Percentiles rank a stretch among this genome's conserved stretches.
phyloP scores from a whole-genome alignment of 768 basidiomycete genomes.

The Tephrocybe sp. region DNA sequence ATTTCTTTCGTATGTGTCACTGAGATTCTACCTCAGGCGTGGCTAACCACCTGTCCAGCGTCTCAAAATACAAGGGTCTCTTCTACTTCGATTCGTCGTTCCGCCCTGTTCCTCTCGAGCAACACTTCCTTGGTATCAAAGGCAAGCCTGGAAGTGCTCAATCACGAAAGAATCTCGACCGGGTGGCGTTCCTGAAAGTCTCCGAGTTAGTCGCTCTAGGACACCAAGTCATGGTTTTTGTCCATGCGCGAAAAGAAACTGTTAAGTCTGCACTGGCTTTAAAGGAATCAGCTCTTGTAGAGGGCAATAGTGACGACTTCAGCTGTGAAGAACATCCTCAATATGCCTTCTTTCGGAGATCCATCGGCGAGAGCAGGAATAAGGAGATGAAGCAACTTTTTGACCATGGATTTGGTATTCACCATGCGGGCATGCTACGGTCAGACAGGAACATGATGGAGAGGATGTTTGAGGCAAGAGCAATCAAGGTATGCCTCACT shows the following conservation, averaged over 20 bases:
- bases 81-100: slow-evolving; percentile 99
- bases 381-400: slow-evolving; percentile 97
- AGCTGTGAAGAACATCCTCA: slow-evolving; percentile 81
- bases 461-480: slow-evolving; percentile 85
- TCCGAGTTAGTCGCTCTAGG: slow-evolving; percentile 84
- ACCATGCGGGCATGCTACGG: slow-evolving; percentile 97
- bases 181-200: slow-evolving; percentile 88
- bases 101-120: slow-evolving; percentile 93
- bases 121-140: slow-evolving; percentile 92
- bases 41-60: slow-evolving; percentile 45
- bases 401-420: slow-evolving; percentile 91
- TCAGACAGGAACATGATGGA: slow-evolving; percentile 96
- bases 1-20: slow-evolving; percentile 70
- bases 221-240: slow-evolving; percentile 99
- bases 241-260: slow-evolving; percentile 97
- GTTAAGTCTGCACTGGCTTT: slow-evolving; percentile 87
- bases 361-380: slow-evolving; percentile 81
- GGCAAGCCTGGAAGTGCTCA: slow-evolving; percentile 79
- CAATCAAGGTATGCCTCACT: slow-evolving; percentile 96
- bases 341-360: slow-evolving; percentile 72
- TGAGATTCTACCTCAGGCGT: not conserved
- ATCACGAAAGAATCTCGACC: slow-evolving; percentile 85
- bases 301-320: slow-evolving; percentile 77
- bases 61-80: slow-evolving; percentile 80
- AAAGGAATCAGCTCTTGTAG: slow-evolving; percentile 70